These are phyloP conservation scores for Blumeria hordei DNA, from an alignment of 2,329 filamentous ascomycete genomes.

Conservation along the genomic window DNA sequence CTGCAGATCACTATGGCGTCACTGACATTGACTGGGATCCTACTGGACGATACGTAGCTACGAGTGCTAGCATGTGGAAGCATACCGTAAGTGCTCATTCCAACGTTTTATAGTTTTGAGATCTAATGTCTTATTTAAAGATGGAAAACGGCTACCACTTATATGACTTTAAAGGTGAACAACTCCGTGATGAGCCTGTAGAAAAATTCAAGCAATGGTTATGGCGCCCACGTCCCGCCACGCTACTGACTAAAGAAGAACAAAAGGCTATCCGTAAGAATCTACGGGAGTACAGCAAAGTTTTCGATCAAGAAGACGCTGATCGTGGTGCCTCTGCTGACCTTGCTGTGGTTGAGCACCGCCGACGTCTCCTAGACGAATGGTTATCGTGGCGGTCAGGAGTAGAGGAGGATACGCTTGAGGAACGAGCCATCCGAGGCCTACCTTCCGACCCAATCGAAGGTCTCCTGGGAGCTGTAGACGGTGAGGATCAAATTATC, in stretches of 20 bases:
- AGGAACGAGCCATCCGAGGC: constrained; percentile 45
- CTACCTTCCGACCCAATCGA: constrained; percentile 41
- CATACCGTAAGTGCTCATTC: constrained; percentile 47
- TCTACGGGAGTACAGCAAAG: constrained; percentile 80
- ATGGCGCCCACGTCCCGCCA: constrained; percentile 78
- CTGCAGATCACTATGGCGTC: constrained; percentile 84
- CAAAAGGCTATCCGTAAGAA: constrained; percentile 97
- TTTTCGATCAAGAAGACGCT: constrained; percentile 86
- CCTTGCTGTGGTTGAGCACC: constrained; percentile 73
- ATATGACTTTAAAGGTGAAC: constrained; percentile 84
- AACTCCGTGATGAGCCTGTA: constrained; percentile 69
- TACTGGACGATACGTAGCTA: constrained; percentile 80
- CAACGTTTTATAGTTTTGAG: constrained; percentile 4
- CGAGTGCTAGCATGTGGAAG: constrained; percentile 86
- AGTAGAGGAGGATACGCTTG: constrained; percentile 44
- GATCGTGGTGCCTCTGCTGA: constrained; percentile 87
- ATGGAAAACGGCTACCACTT: constrained; percentile 99
- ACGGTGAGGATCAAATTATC: constrained; percentile 50
- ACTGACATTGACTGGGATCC: constrained; percentile 98
- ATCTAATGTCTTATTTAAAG: constrained; percentile 22
- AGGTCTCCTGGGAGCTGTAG: constrained; percentile 31
- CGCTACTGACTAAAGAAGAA: constrained; percentile 87
- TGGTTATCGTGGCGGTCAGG: constrained; percentile 68
- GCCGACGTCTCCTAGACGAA: constrained; percentile 61
- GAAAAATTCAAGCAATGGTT: constrained; percentile 97